Evolutionary conservation across 1,284 basidiomycete species (phyloP), one percentile per base, ranked within the genome.

Genomic region (Trichosporon sp.): DNA sequence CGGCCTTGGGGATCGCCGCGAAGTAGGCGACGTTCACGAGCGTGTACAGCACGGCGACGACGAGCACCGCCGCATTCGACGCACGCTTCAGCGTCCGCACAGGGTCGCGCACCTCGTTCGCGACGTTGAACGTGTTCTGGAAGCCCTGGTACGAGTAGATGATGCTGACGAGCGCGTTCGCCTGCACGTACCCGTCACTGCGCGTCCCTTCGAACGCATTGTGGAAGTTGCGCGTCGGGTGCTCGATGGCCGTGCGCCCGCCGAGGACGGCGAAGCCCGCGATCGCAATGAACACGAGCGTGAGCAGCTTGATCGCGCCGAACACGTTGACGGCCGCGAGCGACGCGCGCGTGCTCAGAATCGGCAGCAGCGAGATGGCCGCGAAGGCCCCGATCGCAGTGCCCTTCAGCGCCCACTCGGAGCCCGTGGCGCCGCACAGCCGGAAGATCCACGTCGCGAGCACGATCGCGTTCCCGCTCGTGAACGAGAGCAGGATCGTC

Each of bases 251-350:
- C 38, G 84, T 75, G 15, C n/a, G 21, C 7, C 87, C 87, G 32
- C 84, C 80, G 18, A 88, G 82, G 34, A 87, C 86, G 21, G 85
- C 85, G 29, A 86, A 76, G 18, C 87, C 86, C n/a, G 86, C 84
- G 62, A 85, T 76, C n/a, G 84, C 81, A 53, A 87, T 72, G 58
- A 69, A 68, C 5, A 70, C 21, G 34, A 72, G 64, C 15, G 67
- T 65, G 21, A 47, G 38, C 12, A 65, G 27, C 65, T 68, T 68
- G 63, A 70, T 35, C 8, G 29, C 6, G 6, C 64, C 69, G 1
- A 51, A 11, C 8, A 25, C 27, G 44, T 65, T 69, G 32, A 65
- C 44, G 5, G 65, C 12, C 11, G 3, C 5, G 18, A 69, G 64
- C 4, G 65, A 58, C 1, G 62, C 11, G n/a, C 25, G 34, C 15